These are phyloP conservation scores for Debaryomyces udenii DNA, from an alignment of 1,139 yeast genomes.

Conservation along the genomic window DNA sequence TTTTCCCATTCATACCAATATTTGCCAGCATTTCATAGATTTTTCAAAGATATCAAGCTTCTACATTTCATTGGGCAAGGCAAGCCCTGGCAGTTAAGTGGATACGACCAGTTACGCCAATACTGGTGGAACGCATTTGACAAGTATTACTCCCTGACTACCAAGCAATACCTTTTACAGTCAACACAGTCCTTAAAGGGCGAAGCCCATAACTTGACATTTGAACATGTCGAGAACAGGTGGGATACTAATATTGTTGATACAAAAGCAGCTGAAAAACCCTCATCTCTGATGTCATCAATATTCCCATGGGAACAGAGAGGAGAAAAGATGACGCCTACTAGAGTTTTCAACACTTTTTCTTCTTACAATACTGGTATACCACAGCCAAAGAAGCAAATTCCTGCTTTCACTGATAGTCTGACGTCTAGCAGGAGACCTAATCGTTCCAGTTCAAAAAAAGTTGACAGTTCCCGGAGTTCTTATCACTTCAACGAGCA, in stretches of 20 bases:
- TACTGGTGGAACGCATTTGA: constrained; percentile 43
- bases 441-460: background rate
- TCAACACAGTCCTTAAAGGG: constrained; percentile 25
- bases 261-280: constrained; percentile 8
- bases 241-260: constrained; percentile 27
- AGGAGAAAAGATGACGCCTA: constrained; percentile 23
- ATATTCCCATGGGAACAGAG: constrained; percentile 53
- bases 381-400: background rate
- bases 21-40: constrained; percentile 34
- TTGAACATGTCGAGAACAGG: constrained; percentile 28
- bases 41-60: constrained; percentile 29
- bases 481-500: constrained; percentile 5
- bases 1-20: constrained; percentile 35
- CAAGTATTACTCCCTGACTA: constrained; percentile 21
- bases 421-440: constrained; percentile 1
- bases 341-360: constrained; percentile 18
- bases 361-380: background rate
- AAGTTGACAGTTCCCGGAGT: background rate
- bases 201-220: constrained; percentile 40
- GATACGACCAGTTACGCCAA: constrained; percentile 29
- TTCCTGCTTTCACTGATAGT: too few relatives aligned
- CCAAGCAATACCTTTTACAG: constrained; percentile 20
- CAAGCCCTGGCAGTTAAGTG: constrained; percentile 32
- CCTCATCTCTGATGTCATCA: constrained; percentile 25
- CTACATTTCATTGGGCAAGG: constrained; percentile 33